Base-by-base conservation (phyloP, 352 stramenopile genomes). In the Phytophthora fragariae region DNA sequence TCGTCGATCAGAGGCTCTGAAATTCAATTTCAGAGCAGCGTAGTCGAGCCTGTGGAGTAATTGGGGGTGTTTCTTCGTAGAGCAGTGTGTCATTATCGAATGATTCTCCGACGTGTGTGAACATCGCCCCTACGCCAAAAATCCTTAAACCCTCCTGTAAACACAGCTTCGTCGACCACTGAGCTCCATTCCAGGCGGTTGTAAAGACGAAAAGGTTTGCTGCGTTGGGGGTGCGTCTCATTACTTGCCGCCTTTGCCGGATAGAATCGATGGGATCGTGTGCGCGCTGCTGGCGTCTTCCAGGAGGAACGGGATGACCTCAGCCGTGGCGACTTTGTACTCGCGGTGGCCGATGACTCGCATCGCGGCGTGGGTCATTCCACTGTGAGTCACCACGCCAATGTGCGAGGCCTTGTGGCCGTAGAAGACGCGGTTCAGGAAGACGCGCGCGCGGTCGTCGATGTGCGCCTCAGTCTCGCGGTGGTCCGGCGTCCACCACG, bases 401-500 rank as follows among this genome's bases (percentile, higher is more conserved):
- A 75, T 17, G 39, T 57, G 35, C 14, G 50, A 53, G 8, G 49
- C 17, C 49, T 62, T 49, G 55, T 68, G 47, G 17, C 39, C 57
- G 57, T 78, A 78, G 52, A 78, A 75, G 33, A 78, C 56, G 15
- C 53, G 66, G 56, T 75, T 78, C 12, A 78, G 50, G 56, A 78
- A 78, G 56, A 69, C 56, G 19, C 72, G 67, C 14, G 57, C 66
- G 52, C 72, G 39, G 50, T 78, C 68, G 21, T 78, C 37, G 57
- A 78, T 78, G 49, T 78, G 66, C 11, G 47, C 11, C 10, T 78
- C 66, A 5, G 72, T 65, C 61, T 78, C 72, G 5, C 72, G 72
- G 11, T 75, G 39, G 21, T 56, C 62, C 0, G 72, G 60, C 2
- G 66, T 65, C 71, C 71, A 78, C 71, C 71, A 78, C 57, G 71